These are phyloP conservation scores for Vairimorpha ceranae DNA, from an alignment of 371 early-diverging fungal species.

Conservation along the genomic window DNA sequence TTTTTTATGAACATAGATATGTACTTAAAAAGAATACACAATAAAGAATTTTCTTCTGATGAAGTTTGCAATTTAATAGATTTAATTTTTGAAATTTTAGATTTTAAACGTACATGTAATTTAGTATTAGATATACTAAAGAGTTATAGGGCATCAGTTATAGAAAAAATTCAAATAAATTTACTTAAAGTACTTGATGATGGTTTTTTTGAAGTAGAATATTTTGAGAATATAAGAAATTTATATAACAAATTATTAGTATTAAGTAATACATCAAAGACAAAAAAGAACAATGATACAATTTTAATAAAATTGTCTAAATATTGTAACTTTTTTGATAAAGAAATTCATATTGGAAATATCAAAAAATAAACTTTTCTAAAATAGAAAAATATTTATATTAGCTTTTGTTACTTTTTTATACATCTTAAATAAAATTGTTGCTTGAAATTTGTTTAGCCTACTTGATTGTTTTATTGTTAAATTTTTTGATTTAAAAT, in stretches of 20 bases:
- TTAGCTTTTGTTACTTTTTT: too few species aligned
- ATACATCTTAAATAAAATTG: too few species aligned
- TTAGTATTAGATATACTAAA: not conserved
- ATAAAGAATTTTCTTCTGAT: not conserved
- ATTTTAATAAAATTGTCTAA: not conserved
- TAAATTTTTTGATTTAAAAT: too few species aligned
- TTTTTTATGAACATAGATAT: not conserved
- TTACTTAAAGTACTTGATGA: not conserved
- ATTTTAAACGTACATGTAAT: not conserved
- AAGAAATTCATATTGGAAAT: not conserved
- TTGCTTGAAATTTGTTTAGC: too few species aligned
- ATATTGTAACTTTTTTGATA: slow-evolving; percentile 6
- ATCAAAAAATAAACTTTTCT: too few species aligned
- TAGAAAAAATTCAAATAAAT: not conserved
- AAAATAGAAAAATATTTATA: too few species aligned
- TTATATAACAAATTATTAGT: not conserved
- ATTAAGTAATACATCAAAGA: not conserved
- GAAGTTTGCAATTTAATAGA: not conserved
- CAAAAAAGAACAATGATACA: not conserved
- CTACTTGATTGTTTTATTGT: too few species aligned
- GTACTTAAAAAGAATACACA: not conserved
- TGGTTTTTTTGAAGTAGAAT: slow-evolving; percentile 1
- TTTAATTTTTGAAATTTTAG: not conserved
- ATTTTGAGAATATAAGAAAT: slow-evolving; percentile 1
- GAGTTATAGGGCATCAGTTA: not conserved